phyloP scores from a whole-genome alignment of 108 stramenopile genomes.

The Pseudonitzschia multistriata region DNA sequence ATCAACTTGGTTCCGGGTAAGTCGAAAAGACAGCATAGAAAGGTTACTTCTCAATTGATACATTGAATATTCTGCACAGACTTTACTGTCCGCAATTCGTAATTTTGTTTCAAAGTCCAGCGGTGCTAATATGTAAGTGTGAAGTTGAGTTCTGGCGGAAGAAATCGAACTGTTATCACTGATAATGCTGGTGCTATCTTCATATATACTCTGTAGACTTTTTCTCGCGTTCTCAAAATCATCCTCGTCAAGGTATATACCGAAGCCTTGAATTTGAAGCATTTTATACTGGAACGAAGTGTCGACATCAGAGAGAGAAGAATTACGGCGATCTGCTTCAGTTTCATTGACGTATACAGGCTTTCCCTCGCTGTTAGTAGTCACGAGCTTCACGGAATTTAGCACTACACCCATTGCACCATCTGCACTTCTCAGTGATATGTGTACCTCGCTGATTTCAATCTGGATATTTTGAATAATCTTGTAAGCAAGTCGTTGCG shows the following conservation, averaged over 20 bases:
- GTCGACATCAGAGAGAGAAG: slow-evolving; percentile 19
- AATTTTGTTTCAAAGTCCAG: slow-evolving; percentile 75
- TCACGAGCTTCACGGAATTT: slow-evolving; percentile 58
- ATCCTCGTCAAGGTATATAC: slow-evolving; percentile 68
- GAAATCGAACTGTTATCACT: not conserved
- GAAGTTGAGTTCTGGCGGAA: not conserved
- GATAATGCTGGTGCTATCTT: not conserved
- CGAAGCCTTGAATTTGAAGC: slow-evolving; percentile 63
- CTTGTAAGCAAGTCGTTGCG: slow-evolving; percentile 62
- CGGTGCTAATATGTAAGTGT: slow-evolving; percentile 66
- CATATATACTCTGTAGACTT: slow-evolving; percentile 10
- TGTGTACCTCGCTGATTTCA: slow-evolving; percentile 73
- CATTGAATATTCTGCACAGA: slow-evolving; percentile 72
- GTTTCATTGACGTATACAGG: slow-evolving; percentile 74
- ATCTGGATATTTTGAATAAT: slow-evolving; percentile 85
- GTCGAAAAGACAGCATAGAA: slow-evolving; percentile 50
- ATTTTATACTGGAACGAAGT: slow-evolving; percentile 69
- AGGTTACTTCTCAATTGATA: slow-evolving; percentile 69
- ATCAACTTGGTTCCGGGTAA: slow-evolving; percentile 73
- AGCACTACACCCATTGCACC: slow-evolving; percentile 64
- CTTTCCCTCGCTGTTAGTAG: slow-evolving; percentile 68
- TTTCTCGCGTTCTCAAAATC: not conserved
- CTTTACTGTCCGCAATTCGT: slow-evolving; percentile 63
- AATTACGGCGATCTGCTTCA: not conserved
- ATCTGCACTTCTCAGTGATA: slow-evolving; percentile 49